These are phyloP conservation scores for Coemansia sp. DNA, from an alignment of 192 early-diverging fungal genomes.

Conservation along the genomic window DNA sequence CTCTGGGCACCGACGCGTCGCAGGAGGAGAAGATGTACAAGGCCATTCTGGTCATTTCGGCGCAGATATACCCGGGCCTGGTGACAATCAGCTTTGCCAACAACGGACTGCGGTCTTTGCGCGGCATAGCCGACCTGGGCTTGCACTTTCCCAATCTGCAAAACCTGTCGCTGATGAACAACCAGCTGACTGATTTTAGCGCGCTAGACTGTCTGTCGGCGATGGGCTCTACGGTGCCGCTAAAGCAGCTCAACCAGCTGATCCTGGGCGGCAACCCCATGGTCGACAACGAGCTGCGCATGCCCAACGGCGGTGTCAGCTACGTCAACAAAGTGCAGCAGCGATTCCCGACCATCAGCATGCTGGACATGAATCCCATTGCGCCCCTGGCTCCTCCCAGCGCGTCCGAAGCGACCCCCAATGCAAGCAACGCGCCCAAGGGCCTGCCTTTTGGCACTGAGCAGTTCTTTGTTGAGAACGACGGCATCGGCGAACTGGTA, in stretches of 20 bases:
- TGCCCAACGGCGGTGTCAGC: constrained; percentile 21
- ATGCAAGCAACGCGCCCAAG: constrained; percentile 1
- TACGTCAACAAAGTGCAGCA: constrained; percentile 44
- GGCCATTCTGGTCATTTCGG: constrained; percentile 37
- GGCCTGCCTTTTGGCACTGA: constrained; percentile 30
- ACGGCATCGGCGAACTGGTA: constrained; percentile 27
- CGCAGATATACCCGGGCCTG: constrained; percentile 32
- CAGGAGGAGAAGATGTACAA: constrained; percentile 43
- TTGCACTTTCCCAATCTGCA: constrained; percentile 31
- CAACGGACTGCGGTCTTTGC: constrained; percentile 37
- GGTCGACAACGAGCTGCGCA: constrained; percentile 18
- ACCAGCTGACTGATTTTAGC: constrained; percentile 30
- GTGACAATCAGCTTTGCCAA: constrained; percentile 35
- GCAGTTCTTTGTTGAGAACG: constrained; percentile 42
- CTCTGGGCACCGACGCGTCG: constrained; percentile 33
- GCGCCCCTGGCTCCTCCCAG: constrained; percentile 25
- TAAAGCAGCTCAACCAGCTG: constrained; percentile 26
- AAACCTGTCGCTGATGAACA: constrained; percentile 45
- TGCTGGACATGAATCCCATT: constrained; percentile 46
- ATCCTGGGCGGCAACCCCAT: constrained; percentile 38
- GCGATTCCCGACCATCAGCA: constrained; percentile 45
- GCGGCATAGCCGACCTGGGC: constrained; percentile 35
- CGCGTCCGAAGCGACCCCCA: background rate
- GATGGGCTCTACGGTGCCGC: constrained; percentile 35
- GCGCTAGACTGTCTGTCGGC: constrained; percentile 39